Conservation (phyloP, 208 protist genomes). For the Acanthamoeba castellanii region DNA sequence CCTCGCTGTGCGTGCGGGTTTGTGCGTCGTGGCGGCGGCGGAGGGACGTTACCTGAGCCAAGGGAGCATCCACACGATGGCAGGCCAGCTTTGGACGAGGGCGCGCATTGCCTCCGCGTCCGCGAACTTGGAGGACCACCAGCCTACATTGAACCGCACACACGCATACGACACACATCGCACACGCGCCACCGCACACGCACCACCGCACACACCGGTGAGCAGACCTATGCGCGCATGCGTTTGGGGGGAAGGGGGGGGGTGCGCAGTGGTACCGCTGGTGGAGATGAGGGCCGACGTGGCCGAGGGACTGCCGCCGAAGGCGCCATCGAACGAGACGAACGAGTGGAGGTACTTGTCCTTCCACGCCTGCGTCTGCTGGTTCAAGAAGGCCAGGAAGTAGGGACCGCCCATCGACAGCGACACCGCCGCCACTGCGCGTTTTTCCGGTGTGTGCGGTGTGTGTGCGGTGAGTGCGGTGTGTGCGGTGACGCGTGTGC, state of each 20-base stretch:
- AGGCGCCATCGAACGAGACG: conserved; percentile 15
- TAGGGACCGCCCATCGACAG: conserved; percentile 41
- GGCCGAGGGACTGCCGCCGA: conserved; percentile 8
- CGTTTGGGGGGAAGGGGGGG: background rate
- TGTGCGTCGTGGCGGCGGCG: too few relatives aligned
- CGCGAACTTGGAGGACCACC: background rate
- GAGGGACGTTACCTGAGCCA: background rate
- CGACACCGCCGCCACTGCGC: conserved; percentile 1
- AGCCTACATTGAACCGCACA: background rate
- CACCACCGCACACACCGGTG: background rate
- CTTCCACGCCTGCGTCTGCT: conserved; percentile 30
- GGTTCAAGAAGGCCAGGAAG: conserved; percentile 32
- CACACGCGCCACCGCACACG: background rate
- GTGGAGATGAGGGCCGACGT: background rate
- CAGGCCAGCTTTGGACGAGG: background rate
- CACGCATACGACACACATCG: background rate
- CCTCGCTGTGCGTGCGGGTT: too few relatives aligned
- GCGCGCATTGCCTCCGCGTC: background rate
- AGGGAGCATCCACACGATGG: background rate
- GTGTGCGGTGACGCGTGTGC: too few relatives aligned
- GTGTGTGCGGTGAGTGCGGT: too few relatives aligned
- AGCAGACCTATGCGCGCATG: background rate
- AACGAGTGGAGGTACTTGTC: conserved; percentile 20
- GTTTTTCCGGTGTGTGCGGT: background rate
- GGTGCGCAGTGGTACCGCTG: background rate